Percentiles rank a stretch among this genome's conserved stretches.
Evolutionary conservation across 805 yeast genomes (phyloP).

Genomic region (Maudiozyma pseudohumilis): DNA sequence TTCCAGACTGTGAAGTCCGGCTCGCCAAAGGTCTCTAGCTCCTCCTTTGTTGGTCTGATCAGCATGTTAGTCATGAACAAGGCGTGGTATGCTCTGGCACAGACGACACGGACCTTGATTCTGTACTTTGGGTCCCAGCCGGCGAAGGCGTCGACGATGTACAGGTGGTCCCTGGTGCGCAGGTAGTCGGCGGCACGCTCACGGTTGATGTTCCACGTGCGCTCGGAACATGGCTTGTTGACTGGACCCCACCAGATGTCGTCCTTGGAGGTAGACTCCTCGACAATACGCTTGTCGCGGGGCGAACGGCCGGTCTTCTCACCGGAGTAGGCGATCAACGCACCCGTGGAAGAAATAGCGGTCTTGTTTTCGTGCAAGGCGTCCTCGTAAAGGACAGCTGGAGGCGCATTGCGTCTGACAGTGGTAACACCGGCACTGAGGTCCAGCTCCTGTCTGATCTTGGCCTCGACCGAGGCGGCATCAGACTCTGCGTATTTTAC

Average conservation of each 20-base stretch:
- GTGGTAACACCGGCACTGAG: constrained; percentile 49
- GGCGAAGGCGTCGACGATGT: constrained; percentile 92
- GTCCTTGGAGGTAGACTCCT: constrained; percentile 74
- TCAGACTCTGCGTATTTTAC: constrained; percentile 3
- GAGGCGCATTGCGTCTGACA: constrained; percentile 85
- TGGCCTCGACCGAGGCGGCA: constrained; percentile 20
- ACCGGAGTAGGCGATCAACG: constrained; percentile 92
- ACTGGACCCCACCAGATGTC: constrained; percentile 99
- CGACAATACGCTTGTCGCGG: constrained; percentile 94
- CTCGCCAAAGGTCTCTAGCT: constrained; percentile 81
- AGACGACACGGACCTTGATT: constrained; percentile 87
- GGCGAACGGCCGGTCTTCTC: constrained; percentile 97
- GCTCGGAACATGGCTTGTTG: constrained; percentile 85
- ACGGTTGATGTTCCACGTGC: constrained; percentile 90
- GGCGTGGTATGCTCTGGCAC: constrained; percentile 98
- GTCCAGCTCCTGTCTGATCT: constrained; percentile 31
- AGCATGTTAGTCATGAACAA: constrained; percentile 96
- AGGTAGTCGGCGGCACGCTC: constrained; percentile 95
- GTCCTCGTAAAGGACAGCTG: constrained; percentile 89
- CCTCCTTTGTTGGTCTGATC: constrained; percentile 88
- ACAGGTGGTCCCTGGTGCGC: constrained; percentile 89
- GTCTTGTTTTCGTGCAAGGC: constrained; percentile 86
- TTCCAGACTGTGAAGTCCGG: constrained; percentile 98
- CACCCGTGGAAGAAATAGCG: constrained; percentile 86
- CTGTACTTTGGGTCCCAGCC: constrained; percentile 99